Percentiles rank a stretch among this genome's conserved stretches.
These are phyloP conservation scores for Podospora didyma DNA, from an alignment of 495 filamentous ascomycete species.

Conservation along the genomic window DNA sequence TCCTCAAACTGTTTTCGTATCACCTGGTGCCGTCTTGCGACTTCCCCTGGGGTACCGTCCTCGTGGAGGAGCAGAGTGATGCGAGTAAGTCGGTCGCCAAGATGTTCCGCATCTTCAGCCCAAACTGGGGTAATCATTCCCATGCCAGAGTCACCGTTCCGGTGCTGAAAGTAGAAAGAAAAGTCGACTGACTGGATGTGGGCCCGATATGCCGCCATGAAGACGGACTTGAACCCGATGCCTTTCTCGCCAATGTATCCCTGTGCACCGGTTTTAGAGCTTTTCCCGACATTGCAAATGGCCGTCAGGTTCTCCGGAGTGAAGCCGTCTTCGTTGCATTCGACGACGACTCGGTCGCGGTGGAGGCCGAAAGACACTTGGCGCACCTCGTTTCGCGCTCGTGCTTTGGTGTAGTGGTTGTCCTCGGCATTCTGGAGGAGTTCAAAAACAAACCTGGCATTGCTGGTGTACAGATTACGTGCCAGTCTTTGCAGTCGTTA, in stretches of 20 bases:
- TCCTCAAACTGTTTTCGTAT: conserved; percentile 28
- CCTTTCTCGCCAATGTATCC: conserved; percentile 47
- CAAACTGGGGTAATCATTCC: conserved; percentile 42
- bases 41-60: conserved; percentile 2
- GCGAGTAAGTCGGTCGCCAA: conserved; percentile 19
- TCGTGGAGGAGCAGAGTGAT: conserved; percentile 32
- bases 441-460: conserved; percentile 38
- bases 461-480: conserved; percentile 34
- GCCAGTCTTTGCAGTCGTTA: conserved; percentile 22
- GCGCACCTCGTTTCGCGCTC: conserved; percentile 10
- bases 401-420: conserved; percentile 18
- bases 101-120: conserved; percentile 20
- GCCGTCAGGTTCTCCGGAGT: conserved; percentile 25
- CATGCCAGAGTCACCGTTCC: conserved; percentile 23
- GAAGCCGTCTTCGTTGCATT: conserved; percentile 45
- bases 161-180: conserved; percentile 37
- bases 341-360: conserved; percentile 28
- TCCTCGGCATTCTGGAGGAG: conserved; percentile 44
- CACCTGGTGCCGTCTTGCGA: conserved; percentile 8
- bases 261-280: conserved; percentile 32
- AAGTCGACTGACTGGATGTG: conserved; percentile 42
- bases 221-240: conserved; percentile 51
- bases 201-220: conserved; percentile 42
- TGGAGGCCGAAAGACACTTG: conserved; percentile 31
- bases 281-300: conserved; percentile 32